Evolutionary conservation across 1,284 basidiomycete genomes (phyloP), one percentile per base, ranked within the genome.

Genomic region (Marasmius sp.): DNA sequence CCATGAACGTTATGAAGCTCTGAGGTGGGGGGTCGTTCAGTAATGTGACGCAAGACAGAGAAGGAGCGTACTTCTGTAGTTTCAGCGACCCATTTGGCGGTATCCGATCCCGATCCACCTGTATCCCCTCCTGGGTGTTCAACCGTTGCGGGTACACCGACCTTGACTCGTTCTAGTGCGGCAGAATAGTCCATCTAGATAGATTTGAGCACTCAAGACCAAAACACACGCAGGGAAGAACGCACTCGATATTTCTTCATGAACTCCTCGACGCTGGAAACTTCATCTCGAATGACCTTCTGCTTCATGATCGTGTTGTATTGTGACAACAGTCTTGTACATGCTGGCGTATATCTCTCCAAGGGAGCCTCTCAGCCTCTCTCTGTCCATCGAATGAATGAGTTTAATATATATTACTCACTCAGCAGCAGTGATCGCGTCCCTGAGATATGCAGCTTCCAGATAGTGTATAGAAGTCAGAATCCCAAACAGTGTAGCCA

Each of bases 1-100:
- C 97, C 94, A 98, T 98, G 68, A 99, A 96, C 0, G 97, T 98
- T 70, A 99, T 99, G 69, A 98, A 99, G 71, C 88, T 92, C 93
- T 97, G 68, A 8, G 16, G 20, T 11, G n/a, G 4, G n/a, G 4
- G 55, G 2, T 58, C 9, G 53, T 9, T 47, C 45, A 51, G 63
- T 33, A 11, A 36, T 16, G 22, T 34, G 37, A 49, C 14, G 39
- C 18, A 41, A 56, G n/a, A 27, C 12, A 20, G 33, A 33, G 7
- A 20, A 8, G 18, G 60, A 27, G 75, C 80, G 64, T 61, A 92
- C 94, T 82, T 97, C 94, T 0, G 97, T 99, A 4, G 96, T 98
- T 75, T 98, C 95, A 5, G 97, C 97, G n/a, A 99, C 95, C 89
- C 93, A 95, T 76, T 98, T 97, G 36, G 93, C 93, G 0, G 93